Percentiles rank a stretch among this genome's conserved stretches.
Conservation (phyloP, 345 rosid genomes). For the Balakata baccata region DNA sequence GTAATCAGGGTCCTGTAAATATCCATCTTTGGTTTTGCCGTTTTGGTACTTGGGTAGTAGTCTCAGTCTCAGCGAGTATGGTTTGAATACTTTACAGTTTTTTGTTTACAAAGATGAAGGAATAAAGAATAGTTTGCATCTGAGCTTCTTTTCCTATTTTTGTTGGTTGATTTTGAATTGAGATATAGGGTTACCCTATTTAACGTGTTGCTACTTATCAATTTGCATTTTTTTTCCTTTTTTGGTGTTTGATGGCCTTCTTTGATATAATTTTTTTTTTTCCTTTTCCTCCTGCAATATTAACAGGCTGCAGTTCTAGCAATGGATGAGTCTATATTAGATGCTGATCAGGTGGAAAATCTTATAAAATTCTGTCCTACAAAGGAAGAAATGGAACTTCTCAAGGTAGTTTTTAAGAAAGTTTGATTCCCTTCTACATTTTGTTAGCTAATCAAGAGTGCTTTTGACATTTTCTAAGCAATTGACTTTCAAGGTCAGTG, state of each 20-base stretch:
- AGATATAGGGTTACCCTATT: neutral
- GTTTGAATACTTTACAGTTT: neutral
- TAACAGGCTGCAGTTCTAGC: slow-evolving; percentile 91
- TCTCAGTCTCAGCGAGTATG: neutral
- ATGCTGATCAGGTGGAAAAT: slow-evolving; percentile 97
- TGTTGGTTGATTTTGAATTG: neutral
- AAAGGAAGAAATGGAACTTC: slow-evolving; percentile 97
- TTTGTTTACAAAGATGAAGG: neutral
- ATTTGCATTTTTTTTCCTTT: neutral
- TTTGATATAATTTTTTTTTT: neutral
- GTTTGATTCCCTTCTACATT: slow-evolving; percentile 11
- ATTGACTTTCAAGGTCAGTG: neutral
- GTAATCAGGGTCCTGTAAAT: neutral
- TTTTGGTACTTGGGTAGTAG: neutral
- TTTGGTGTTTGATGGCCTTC: neutral
- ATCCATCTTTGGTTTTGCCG: neutral
- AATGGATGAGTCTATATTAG: slow-evolving; percentile 86
- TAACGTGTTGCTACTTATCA: neutral
- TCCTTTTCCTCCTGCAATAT: slow-evolving; percentile 14
- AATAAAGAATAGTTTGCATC: neutral
- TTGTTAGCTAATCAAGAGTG: slow-evolving; percentile 2
- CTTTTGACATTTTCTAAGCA: slow-evolving; percentile 3
- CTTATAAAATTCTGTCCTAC: slow-evolving; percentile 97
- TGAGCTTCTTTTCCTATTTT: neutral
- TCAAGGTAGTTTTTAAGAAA: slow-evolving; percentile 61